Percentiles rank a stretch among this genome's conserved stretches.
Conservation (phyloP, 768 basidiomycete genomes). For the Obba rivulosa region DNA sequence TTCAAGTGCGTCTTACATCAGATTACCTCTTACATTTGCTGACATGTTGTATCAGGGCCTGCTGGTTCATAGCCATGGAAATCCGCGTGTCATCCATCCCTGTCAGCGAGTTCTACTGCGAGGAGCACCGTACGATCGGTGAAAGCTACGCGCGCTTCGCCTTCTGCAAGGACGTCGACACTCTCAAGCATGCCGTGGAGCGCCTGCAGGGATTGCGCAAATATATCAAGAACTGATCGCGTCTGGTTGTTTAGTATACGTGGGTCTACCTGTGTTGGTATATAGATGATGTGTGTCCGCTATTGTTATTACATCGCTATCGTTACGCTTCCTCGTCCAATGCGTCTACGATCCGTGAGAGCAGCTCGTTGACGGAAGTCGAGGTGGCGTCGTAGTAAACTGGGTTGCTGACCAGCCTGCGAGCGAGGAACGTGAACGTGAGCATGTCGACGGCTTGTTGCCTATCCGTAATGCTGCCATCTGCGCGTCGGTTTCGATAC, state of each 20-base stretch:
- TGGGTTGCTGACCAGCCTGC: conserved; percentile 72
- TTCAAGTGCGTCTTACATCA: conserved; percentile 55
- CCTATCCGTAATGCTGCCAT: conserved; percentile 39
- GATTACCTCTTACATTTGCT: conserved; percentile 8
- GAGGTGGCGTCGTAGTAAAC: conserved; percentile 68
- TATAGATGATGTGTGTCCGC: conserved; percentile 1
- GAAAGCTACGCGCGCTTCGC: conserved; percentile 87
- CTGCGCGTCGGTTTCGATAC: conserved; percentile 36
- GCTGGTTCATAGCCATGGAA: conserved; percentile 92
- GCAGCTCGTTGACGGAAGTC: conserved; percentile 41
- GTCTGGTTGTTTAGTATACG: background rate
- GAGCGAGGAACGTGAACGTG: conserved; percentile 76
- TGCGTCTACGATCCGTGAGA: conserved; percentile 69
- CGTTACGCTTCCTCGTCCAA: conserved; percentile 22
- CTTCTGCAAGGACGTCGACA: conserved; percentile 93
- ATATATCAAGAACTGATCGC: conserved; percentile 37
- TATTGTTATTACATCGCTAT: conserved; percentile 1
- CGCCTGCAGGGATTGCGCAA: conserved; percentile 72
- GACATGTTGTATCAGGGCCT: conserved; percentile 48
- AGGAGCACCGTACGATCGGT: conserved; percentile 79
- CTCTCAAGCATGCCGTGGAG: conserved; percentile 74
- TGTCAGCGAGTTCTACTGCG: conserved; percentile 96
- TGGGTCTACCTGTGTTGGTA: background rate
- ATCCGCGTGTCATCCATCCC: conserved; percentile 91
- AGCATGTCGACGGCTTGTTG: conserved; percentile 73